Evolutionary conservation across 192 early-diverging fungal species (phyloP), one percentile per base, ranked within the genome.

Genomic region (Coemansia sp.): DNA sequence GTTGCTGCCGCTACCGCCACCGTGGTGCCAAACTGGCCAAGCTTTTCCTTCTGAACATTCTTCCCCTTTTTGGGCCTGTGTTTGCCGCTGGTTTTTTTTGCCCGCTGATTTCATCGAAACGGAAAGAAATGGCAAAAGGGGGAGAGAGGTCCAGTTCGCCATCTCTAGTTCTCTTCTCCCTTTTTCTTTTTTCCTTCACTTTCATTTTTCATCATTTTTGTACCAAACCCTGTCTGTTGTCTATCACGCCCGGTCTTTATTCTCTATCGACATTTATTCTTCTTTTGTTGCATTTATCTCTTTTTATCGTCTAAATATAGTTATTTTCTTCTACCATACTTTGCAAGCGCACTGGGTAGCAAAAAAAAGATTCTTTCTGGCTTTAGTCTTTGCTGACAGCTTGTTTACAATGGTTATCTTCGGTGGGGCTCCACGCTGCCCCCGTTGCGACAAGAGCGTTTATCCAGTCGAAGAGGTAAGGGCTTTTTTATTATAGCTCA

Each of bases 401-500:
- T 47, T 39, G 6, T 39, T 41, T 45, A 72, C 13, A 45, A 45
- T 80, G 66, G 73, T 72, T 32, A 56, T 73, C 40, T 69, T 71
- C 48, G 61, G 68, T 10, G 74, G 67, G 16, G 73, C 82, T 13
- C 77, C 82, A 47, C 75, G 72, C 51, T 84, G 82, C 61, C 83
- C 76, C n/a, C 83, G 83, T 42, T 85, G 83, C 76, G 57, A 21
- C 64, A 77, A 78, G 60, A 68, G 74, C 56, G 83, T 85, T 12
- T 85, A 81, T 46, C 70, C 78, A 6, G 83, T 78, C 37, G 83
- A 85, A 66, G 75, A 74, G 75, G 81, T 74, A 77, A 61, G 51
- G 43, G 8, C 13, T 45, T 15, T 5, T 12, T 45, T 45, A 12
- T 47, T 62, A 13, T 15, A 45, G 43, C 43, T 1, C 32, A 45